A percentile compares a stretch with the other conserved stretches of the same genome.
phyloP scores from a whole-genome alignment of 179 eudicot genomes.

The Beta lomatogona region DNA sequence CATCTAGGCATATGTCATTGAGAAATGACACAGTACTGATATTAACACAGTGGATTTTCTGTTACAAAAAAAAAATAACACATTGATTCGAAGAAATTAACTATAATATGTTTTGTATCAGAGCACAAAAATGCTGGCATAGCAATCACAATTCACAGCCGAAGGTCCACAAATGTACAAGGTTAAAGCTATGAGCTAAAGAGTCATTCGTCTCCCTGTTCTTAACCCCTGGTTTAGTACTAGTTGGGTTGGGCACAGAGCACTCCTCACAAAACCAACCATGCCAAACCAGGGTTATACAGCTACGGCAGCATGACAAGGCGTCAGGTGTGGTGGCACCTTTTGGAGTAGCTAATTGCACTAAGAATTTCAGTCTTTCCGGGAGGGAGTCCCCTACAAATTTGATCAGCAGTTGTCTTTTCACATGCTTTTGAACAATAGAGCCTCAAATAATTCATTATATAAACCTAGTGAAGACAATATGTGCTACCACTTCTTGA shows the following conservation, averaged over 20 bases:
- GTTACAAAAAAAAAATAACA: no score
- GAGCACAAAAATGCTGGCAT: background rate
- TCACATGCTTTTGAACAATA: no score
- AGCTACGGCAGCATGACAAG: no score
- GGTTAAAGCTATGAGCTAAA: background rate
- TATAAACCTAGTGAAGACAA: background rate
- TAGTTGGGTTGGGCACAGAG: no score
- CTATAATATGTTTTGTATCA: background rate
- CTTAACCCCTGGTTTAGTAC: background rate
- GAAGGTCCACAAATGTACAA: background rate
- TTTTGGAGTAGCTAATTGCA: background rate
- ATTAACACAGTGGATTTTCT: background rate
- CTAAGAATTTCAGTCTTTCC: background rate
- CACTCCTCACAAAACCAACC: no score
- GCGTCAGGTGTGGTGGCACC: no score
- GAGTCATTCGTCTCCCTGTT: background rate
- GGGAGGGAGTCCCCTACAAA: background rate
- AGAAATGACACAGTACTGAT: background rate
- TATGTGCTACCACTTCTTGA: background rate
- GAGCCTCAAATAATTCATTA: background rate
- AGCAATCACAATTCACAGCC: no score
- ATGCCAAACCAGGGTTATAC: no score
- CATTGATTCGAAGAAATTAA: no score
- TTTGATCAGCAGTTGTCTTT: background rate
- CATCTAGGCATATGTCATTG: background rate